Percentiles rank a stretch among this genome's conserved stretches.
These are phyloP conservation scores for Lichtheimia hyalospora DNA, from an alignment of 371 early-diverging fungal species.

Conservation along the genomic window DNA sequence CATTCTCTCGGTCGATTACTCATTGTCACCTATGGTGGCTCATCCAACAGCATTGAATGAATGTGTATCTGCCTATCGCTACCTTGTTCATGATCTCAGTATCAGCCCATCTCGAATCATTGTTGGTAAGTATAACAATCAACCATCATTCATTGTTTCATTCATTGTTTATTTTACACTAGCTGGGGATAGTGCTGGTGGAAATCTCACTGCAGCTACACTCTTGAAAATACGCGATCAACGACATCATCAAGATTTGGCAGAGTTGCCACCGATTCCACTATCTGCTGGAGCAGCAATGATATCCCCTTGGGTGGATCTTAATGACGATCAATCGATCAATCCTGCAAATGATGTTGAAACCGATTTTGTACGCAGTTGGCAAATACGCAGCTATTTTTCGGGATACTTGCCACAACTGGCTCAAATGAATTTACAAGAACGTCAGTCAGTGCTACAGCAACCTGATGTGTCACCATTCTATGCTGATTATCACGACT, in stretches of 20 bases:
- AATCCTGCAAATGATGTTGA: constrained; percentile 1
- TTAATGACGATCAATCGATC: constrained; percentile 5
- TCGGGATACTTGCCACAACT: constrained; percentile 10
- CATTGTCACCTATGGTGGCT: constrained; percentile 21
- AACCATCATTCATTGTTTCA: neutral
- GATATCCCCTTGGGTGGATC: constrained; percentile 34
- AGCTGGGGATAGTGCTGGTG: constrained; percentile 42
- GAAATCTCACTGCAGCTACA: constrained; percentile 19
- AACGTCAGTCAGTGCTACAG: constrained; percentile 6
- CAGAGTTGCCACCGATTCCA: constrained; percentile 14
- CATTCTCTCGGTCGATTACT: constrained; percentile 26
- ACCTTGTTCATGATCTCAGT: constrained; percentile 24
- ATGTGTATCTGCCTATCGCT: constrained; percentile 31
- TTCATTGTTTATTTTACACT: neutral
- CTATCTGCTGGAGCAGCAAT: constrained; percentile 21
- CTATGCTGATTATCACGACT: constrained; percentile 16
- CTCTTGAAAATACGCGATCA: constrained; percentile 16
- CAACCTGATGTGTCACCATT: constrained; percentile 26
- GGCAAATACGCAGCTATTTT: neutral
- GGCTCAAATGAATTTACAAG: neutral
- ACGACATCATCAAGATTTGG: constrained; percentile 6
- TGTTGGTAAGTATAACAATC: constrained; percentile 18
- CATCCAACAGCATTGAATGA: constrained; percentile 28
- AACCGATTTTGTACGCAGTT: constrained; percentile 3
- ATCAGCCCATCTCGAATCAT: constrained; percentile 28